Conservation (phyloP, 2,329 filamentous ascomycete genomes). For the Cercospora citrullina region DNA sequence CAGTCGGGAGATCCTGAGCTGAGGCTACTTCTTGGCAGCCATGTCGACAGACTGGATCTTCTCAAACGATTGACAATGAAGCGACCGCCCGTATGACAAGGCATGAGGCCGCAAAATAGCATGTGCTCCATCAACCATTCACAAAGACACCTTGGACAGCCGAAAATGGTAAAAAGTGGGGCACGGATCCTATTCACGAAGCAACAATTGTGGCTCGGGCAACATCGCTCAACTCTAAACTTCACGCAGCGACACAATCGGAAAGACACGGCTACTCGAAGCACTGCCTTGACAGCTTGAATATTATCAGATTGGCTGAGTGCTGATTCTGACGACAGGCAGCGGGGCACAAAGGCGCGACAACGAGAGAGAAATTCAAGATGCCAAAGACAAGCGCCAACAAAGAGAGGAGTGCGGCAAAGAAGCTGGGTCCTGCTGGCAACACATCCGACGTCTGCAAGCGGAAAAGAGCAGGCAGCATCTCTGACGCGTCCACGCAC, state of each 20-base stretch:
- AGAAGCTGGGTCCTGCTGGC: neutral
- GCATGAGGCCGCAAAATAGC: neutral
- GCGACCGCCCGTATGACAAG: neutral
- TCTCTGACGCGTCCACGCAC: neutral
- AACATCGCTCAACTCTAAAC: neutral
- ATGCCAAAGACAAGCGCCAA: neutral
- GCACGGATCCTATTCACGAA: neutral
- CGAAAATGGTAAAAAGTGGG: neutral
- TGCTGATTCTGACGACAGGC: neutral
- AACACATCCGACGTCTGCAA: neutral
- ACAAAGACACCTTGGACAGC: neutral
- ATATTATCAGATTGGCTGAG: neutral
- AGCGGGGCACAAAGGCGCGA: neutral
- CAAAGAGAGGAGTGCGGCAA: neutral
- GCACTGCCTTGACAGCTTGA: neutral
- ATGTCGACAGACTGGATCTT: constrained; percentile 13
- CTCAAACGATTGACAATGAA: constrained; percentile 13
- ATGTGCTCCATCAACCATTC: neutral
- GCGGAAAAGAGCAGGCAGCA: neutral
- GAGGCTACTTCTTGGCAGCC: constrained; percentile 6
- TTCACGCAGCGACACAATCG: neutral
- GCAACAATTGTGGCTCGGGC: neutral
- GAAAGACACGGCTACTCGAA: neutral
- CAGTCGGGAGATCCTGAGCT: constrained; percentile 7
- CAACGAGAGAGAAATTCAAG: neutral